Percentiles rank a stretch among this genome's conserved stretches.
Evolutionary conservation across 2,329 filamentous ascomycete genomes (phyloP).

Genomic region (Penicillium sp.): DNA sequence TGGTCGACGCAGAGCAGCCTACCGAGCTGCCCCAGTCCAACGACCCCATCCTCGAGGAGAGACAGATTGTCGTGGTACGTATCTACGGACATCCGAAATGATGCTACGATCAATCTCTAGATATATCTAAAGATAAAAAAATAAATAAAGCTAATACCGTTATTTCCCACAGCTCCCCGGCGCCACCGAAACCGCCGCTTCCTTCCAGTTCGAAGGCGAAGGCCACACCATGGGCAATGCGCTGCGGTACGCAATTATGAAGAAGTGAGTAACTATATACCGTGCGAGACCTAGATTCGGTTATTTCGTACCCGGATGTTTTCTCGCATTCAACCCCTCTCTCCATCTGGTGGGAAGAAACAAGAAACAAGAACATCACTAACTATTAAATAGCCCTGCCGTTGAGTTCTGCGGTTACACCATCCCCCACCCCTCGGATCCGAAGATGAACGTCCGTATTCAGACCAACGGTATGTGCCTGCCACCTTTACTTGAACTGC

Average conservation of each 20-base stretch:
- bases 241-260: constrained; percentile 93
- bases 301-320: not conserved
- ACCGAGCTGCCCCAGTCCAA: constrained; percentile 2
- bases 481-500: not conserved
- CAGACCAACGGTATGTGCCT: constrained; percentile 83
- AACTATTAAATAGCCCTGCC: constrained; percentile 63
- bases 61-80: constrained; percentile 63
- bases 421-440: constrained; percentile 92
- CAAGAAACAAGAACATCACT: not conserved
- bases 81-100: not conserved
- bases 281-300: not conserved
- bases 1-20: constrained; percentile 35
- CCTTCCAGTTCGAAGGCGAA: constrained; percentile 91
- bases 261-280: constrained; percentile 66
- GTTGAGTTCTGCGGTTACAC: constrained; percentile 99
- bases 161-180: constrained; percentile 67
- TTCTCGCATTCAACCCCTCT: not conserved
- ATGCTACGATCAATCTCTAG: not conserved
- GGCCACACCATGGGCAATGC: constrained; percentile 96
- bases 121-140: not conserved
- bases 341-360: not conserved
- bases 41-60: constrained; percentile 36
- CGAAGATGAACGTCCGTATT: constrained; percentile 95
- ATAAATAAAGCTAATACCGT: not conserved
- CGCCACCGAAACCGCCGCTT: constrained; percentile 79